These are phyloP conservation scores for Zygotorulaspora mrakii DNA, from an alignment of 1,139 yeast genomes.

Conservation along the genomic window DNA sequence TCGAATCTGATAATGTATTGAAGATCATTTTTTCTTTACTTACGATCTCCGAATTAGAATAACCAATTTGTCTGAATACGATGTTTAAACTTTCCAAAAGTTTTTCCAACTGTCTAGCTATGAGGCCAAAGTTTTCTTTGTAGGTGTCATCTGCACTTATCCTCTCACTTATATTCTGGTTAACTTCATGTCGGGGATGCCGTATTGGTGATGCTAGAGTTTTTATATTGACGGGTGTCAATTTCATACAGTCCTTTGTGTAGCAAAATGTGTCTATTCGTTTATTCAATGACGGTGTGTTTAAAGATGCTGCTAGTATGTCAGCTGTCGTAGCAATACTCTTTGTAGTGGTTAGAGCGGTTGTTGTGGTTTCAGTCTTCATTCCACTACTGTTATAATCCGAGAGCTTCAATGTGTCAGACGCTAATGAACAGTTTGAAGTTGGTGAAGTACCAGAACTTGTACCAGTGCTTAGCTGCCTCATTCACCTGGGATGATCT, in stretches of 20 bases:
- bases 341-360: conserved; percentile 6
- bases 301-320: conserved; percentile 3
- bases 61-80: conserved; percentile 41
- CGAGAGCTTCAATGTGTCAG: conserved; percentile 9
- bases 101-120: conserved; percentile 36
- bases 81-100: conserved; percentile 36
- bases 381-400: conserved; percentile 9
- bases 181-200: conserved; percentile 7
- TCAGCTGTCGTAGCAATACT: conserved; percentile 3
- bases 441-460: conserved; percentile 7
- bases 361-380: conserved; percentile 8
- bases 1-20: conserved; percentile 36
- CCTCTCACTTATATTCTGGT: conserved; percentile 1
- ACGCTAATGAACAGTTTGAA: conserved; percentile 9
- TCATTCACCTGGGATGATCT: background rate
- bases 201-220: conserved; percentile 23
- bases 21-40: conserved; percentile 39
- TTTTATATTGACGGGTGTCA: conserved; percentile 28
- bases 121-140: conserved; percentile 35
- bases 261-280: conserved; percentile 9
- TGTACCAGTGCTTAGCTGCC: conserved; percentile 1
- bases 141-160: conserved; percentile 18
- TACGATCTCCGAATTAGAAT: conserved; percentile 38
- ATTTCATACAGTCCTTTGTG: conserved; percentile 21
- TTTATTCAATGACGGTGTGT: conserved; percentile 7